Evolutionary conservation across 768 basidiomycete species (phyloP), one percentile per base, ranked within the genome.

Genomic region (Collybia sp.): DNA sequence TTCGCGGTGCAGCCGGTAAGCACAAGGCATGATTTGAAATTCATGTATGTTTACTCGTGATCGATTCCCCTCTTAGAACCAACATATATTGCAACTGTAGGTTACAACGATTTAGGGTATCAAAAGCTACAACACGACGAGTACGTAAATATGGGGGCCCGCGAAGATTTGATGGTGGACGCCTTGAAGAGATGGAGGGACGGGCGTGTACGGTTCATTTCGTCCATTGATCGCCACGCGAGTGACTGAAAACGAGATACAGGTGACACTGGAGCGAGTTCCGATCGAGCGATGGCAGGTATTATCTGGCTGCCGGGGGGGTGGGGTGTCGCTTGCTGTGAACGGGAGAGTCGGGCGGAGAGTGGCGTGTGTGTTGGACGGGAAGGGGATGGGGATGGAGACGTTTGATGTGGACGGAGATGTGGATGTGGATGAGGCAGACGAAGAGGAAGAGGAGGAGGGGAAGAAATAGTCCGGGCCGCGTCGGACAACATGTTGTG

Each of bases 391-490:
- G 51, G 68, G 65, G 47, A 59, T 91, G 73, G 85, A 91, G 67
- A 73, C 83, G 38, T 69, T 89, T 56, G 88, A 91, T 71, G 70
- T 91, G 67, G 88, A 88, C 69, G 83, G 75, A 45, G 81, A 82
- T 51, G 79, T 65, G 53, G 81, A 79, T 57, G 73, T 74, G 54
- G 59, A 59, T 60, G 77, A 75, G 33, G 33, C 10, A 59, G 71
- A 55, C 46, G 61, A 50, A 58, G 63, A 65, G 55, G 64, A 61
- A 51, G 56, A 56, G 46, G 57, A 58, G 54, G 44, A 42, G 25
- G 17, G 17, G 40, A 13, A 42, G 40, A 25, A 17, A 9, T 30
- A 17, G 39, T 33, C 41, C 52, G 49, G 40, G 49, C 41, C 31
- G 44, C 42, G 16, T 50, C 46, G 50, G 47, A 31, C 54, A 47